These are phyloP conservation scores for Yarrowia sp. DNA, from an alignment of 805 yeast species.

Conservation along the genomic window DNA sequence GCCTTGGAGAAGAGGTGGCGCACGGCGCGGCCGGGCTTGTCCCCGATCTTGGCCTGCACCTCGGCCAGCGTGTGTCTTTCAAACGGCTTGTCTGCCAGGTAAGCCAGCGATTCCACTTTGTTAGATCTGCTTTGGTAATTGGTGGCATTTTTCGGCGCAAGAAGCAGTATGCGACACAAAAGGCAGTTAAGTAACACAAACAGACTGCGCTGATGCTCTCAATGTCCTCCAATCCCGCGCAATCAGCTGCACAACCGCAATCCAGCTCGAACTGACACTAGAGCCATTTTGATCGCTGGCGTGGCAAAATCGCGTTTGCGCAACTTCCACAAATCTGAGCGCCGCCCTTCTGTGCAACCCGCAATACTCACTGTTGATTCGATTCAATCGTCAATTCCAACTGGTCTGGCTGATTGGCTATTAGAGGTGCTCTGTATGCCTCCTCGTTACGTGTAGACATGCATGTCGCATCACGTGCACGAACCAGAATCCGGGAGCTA, in stretches of 20 bases:
- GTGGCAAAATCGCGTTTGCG: too few relatives aligned
- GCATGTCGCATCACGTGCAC: neutral
- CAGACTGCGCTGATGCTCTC: too few relatives aligned
- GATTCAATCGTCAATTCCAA: neutral
- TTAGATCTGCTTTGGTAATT: too few relatives aligned
- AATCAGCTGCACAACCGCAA: too few relatives aligned
- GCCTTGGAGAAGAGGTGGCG: conserved; percentile 20
- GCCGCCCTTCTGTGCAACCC: too few relatives aligned
- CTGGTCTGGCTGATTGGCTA: neutral
- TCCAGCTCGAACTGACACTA: too few relatives aligned
- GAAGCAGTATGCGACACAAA: too few relatives aligned
- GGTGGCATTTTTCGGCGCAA: too few relatives aligned
- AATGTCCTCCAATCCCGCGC: neutral
- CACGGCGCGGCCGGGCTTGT: conserved; percentile 7
- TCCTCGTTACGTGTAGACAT: neutral
- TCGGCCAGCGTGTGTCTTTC: neutral
- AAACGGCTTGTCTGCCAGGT: conserved; percentile 14
- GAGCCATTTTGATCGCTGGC: too few relatives aligned
- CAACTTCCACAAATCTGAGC: too few relatives aligned
- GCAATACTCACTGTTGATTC: neutral
- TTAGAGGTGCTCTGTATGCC: neutral
- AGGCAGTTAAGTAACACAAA: too few relatives aligned
- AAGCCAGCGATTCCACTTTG: conserved; percentile 12
- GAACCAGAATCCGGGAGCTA: neutral
- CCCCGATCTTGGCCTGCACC: neutral